Conservation (phyloP, 345 rosid genomes). For the Citrus australasica region DNA sequence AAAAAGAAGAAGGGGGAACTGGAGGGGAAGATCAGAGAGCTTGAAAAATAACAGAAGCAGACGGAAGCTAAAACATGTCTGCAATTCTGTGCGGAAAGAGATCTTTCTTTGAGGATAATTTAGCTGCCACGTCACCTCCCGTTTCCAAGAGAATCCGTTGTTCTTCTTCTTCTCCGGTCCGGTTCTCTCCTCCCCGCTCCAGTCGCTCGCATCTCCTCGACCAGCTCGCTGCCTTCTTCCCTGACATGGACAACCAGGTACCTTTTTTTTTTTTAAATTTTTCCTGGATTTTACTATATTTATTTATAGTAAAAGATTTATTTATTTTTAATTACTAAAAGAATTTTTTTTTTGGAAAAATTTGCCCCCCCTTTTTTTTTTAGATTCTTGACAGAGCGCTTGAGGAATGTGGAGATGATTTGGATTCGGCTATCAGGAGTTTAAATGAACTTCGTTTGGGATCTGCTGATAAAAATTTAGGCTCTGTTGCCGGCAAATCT, state of each 20-base stretch:
- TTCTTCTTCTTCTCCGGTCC: slow-evolving; percentile 58
- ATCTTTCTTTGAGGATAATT: slow-evolving; percentile 80
- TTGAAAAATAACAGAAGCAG: slow-evolving; percentile 1
- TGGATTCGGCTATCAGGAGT: slow-evolving; percentile 83
- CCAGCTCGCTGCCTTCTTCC: slow-evolving; percentile 56
- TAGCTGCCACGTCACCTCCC: slow-evolving; percentile 46
- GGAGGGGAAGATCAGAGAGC: slow-evolving; percentile 10
- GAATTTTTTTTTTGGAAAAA: background rate
- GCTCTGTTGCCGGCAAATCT: slow-evolving; percentile 24
- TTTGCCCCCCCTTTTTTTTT: background rate
- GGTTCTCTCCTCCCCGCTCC: slow-evolving; percentile 49
- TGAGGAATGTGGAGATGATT: slow-evolving; percentile 80
- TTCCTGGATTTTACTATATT: background rate
- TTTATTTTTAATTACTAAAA: background rate
- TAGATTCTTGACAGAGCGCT: slow-evolving; percentile 74
- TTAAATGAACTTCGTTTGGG: slow-evolving; percentile 82
- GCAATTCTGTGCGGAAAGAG: slow-evolving; percentile 92
- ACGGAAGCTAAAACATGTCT: slow-evolving; percentile 74
- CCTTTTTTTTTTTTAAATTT: background rate
- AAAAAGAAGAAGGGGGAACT: slow-evolving; percentile 19
- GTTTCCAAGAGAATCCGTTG: slow-evolving; percentile 65
- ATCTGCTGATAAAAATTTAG: slow-evolving; percentile 38
- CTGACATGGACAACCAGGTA: slow-evolving; percentile 83
- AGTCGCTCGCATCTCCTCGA: slow-evolving; percentile 31
- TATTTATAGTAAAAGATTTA: background rate